These are phyloP conservation scores for Suillus subluteus DNA, from an alignment of 768 basidiomycete genomes.

Conservation along the genomic window DNA sequence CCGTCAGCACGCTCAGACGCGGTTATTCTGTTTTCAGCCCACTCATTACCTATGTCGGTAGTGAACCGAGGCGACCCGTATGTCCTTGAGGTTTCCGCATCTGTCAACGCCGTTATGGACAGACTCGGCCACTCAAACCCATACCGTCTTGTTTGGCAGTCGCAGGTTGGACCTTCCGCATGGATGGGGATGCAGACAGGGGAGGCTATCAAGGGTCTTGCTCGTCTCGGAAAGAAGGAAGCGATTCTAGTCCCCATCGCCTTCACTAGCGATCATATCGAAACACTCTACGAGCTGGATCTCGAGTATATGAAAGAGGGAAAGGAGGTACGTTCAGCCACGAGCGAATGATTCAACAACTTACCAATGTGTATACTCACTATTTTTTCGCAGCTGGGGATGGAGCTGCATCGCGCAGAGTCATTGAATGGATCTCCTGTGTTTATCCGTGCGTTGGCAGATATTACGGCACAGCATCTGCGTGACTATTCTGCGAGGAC, in stretches of 20 bases:
- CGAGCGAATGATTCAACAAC: neutral
- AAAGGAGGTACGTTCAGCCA: constrained; percentile 63
- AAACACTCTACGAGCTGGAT: constrained; percentile 96
- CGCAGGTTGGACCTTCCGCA: constrained; percentile 93
- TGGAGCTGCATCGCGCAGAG: constrained; percentile 86
- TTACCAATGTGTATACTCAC: constrained; percentile 10
- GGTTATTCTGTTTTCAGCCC: constrained; percentile 93
- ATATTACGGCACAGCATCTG: constrained; percentile 84
- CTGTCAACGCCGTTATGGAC: constrained; percentile 93
- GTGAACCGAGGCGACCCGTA: constrained; percentile 99
- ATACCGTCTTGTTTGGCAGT: constrained; percentile 96
- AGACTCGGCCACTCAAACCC: constrained; percentile 80
- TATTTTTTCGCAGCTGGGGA: constrained; percentile 67
- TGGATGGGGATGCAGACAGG: constrained; percentile 99
- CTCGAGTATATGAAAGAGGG: constrained; percentile 93
- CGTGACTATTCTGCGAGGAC: constrained; percentile 59
- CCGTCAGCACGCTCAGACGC: constrained; percentile 69
- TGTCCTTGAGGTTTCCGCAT: constrained; percentile 90
- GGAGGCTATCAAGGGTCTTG: constrained; percentile 87
- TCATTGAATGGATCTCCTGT: constrained; percentile 96
- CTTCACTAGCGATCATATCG: constrained; percentile 99
- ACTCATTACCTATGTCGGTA: constrained; percentile 96
- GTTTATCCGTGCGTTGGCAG: constrained; percentile 93
- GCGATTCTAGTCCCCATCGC: constrained; percentile 92
- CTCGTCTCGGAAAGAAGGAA: constrained; percentile 74